Percentiles rank a stretch among this genome's conserved stretches.
phyloP scores from a whole-genome alignment of 768 basidiomycete species.

The Fomitopsis pulvina region DNA sequence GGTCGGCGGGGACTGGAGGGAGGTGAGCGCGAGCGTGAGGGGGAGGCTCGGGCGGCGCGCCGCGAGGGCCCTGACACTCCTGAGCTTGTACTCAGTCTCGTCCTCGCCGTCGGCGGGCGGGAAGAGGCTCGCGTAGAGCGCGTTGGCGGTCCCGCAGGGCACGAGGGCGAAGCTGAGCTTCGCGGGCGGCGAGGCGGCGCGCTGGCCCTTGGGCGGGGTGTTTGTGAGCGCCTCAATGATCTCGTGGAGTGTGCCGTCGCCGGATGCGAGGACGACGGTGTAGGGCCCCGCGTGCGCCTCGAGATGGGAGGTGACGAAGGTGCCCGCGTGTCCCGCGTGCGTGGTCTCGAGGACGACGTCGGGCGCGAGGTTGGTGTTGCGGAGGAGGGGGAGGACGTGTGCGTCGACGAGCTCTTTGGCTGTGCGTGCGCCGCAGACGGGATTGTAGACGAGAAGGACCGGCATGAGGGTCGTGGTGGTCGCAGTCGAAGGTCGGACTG shows the following conservation, averaged over 20 bases:
- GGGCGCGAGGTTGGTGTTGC: slow-evolving; percentile 29
- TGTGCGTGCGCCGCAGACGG: slow-evolving; percentile 56
- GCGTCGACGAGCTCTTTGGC: slow-evolving; percentile 50
- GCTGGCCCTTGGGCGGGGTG: neutral
- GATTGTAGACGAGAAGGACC: slow-evolving; percentile 68
- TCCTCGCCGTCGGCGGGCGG: slow-evolving; percentile 32
- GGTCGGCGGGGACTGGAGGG: slow-evolving; percentile 29
- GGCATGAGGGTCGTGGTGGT: slow-evolving; percentile 28
- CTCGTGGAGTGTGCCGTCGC: slow-evolving; percentile 92
- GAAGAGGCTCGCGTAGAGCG: slow-evolving; percentile 76
- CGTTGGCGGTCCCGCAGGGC: slow-evolving; percentile 91
- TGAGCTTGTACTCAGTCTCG: slow-evolving; percentile 39
- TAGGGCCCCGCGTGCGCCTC: slow-evolving; percentile 24
- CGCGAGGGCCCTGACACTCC: slow-evolving; percentile 50
- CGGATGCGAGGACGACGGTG: slow-evolving; percentile 63
- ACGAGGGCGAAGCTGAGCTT: slow-evolving; percentile 43
- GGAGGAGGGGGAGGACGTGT: slow-evolving; percentile 61
- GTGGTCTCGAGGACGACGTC: slow-evolving; percentile 43
- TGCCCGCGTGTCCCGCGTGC: slow-evolving; percentile 48
- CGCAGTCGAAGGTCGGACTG: neutral
- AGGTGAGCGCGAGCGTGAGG: slow-evolving; percentile 51
- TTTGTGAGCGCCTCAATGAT: slow-evolving; percentile 55
- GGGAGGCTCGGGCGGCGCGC: slow-evolving; percentile 9
- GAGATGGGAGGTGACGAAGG: slow-evolving; percentile 36
- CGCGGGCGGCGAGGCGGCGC: slow-evolving; percentile 4